phyloP scores from a whole-genome alignment of 257 asterid species.

The Marsdenia floribunda region DNA sequence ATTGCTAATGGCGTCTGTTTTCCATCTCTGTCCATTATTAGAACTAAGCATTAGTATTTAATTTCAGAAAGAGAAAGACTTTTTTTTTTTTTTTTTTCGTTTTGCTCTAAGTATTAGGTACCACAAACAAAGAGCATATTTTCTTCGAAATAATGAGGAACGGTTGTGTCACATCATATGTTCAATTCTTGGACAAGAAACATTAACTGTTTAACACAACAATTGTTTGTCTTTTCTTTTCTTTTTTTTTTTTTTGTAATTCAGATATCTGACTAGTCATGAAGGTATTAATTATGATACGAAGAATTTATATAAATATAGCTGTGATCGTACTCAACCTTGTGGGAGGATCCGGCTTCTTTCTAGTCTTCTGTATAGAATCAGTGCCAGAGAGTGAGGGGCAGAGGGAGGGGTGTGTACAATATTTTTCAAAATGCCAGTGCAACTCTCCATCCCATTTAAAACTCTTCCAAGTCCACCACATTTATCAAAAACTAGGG shows the following conservation, averaged over 20 bases:
- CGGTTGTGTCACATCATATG: not conserved
- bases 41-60: constrained; percentile 17
- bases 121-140: constrained; percentile 18
- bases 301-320: too few relatives aligned
- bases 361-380: not conserved
- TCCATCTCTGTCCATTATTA: constrained; percentile 71
- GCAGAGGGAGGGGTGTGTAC: not conserved
- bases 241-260: too few relatives aligned
- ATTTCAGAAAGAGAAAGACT: constrained; percentile 14
- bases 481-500: constrained; percentile 10
- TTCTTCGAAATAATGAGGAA: not conserved
- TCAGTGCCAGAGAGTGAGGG: not conserved
- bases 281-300: too few relatives aligned
- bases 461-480: not conserved
- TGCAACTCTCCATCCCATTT: not conserved
- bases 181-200: not conserved
- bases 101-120: not conserved
- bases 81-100: not conserved
- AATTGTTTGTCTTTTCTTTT: too few relatives aligned
- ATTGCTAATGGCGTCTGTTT: constrained; percentile 67
- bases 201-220: not conserved
- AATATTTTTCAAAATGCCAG: not conserved
- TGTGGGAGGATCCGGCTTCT: not conserved
- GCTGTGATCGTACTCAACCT: too few relatives aligned
- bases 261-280: too few relatives aligned